phyloP scores from a whole-genome alignment of 2,329 filamentous ascomycete genomes.

The Anisogramma anomala region DNA sequence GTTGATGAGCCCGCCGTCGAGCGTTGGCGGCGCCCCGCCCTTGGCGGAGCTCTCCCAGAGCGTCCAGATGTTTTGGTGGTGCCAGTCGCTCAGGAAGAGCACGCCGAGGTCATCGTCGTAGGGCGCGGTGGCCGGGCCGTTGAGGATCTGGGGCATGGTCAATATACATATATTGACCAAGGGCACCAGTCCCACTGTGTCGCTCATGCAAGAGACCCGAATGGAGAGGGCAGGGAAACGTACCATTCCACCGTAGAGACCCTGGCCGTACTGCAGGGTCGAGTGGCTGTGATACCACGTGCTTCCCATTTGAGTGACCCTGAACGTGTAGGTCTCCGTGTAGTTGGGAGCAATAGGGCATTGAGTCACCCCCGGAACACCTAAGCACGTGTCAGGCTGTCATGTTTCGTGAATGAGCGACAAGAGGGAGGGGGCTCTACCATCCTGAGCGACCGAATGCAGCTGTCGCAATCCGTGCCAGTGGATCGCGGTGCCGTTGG shows the following conservation, averaged over 20 bases:
- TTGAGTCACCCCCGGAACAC: conserved; percentile 28
- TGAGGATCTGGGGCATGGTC: conserved; percentile 22
- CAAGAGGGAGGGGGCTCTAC: too few species aligned
- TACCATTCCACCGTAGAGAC: conserved; percentile 28
- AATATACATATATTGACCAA: too few species aligned
- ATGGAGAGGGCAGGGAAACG: neutral
- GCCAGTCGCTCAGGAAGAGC: conserved; percentile 39
- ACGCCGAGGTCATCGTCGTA: conserved; percentile 39
- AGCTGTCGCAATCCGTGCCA: conserved; percentile 38
- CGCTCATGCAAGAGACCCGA: conserved; percentile 15
- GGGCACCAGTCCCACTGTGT: conserved; percentile 18
- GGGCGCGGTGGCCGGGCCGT: conserved; percentile 32
- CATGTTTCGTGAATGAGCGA: too few species aligned
- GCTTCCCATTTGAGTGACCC: conserved; percentile 26
- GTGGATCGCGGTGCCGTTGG: conserved; percentile 30
- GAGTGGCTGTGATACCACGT: conserved; percentile 28
- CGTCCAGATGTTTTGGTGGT: conserved; percentile 22
- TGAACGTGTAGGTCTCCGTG: conserved; percentile 24
- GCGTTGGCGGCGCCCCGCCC: conserved; percentile 6
- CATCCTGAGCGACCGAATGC: conserved; percentile 31
- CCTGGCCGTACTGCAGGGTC: conserved; percentile 27
- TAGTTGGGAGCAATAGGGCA: conserved; percentile 29
- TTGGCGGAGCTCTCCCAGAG: conserved; percentile 15
- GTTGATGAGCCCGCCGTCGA: conserved; percentile 18
- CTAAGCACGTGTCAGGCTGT: too few species aligned